These are phyloP conservation scores for Cercospora sp. DNA, from an alignment of 2,329 filamentous ascomycete species.

Conservation along the genomic window DNA sequence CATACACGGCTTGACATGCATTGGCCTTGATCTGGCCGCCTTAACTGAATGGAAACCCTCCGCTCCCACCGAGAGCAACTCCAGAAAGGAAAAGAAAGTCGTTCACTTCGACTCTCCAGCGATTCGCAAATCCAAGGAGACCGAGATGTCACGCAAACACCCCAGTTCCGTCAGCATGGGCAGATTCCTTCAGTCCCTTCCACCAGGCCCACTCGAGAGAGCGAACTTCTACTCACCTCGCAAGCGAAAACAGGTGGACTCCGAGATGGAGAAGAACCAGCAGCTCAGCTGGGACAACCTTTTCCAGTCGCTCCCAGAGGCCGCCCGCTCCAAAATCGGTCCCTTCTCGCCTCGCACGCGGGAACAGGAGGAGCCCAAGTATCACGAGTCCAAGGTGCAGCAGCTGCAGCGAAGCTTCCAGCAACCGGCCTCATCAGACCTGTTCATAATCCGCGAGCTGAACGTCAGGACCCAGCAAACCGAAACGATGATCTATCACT, in stretches of 20 bases:
- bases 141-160: constrained; percentile 2
- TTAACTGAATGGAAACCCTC: background rate
- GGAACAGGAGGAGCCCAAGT: background rate
- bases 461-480: background rate
- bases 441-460: background rate
- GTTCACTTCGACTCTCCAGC: background rate
- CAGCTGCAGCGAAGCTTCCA: background rate
- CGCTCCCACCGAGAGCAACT: background rate
- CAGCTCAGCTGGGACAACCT: background rate
- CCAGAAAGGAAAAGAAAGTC: background rate
- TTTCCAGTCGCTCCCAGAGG: background rate
- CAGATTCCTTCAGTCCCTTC: background rate
- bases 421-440: background rate
- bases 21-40: background rate
- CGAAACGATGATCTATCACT: background rate
- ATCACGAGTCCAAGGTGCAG: background rate
- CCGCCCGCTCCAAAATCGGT: background rate
- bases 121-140: background rate
- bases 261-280: background rate
- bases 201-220: background rate
- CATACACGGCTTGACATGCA: background rate
- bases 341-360: background rate
- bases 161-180: constrained; percentile 9
- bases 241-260: background rate
- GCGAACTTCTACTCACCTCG: background rate